Evolutionary conservation across 2,329 filamentous ascomycete genomes (phyloP).

Genomic region (Xylogone sp.): DNA sequence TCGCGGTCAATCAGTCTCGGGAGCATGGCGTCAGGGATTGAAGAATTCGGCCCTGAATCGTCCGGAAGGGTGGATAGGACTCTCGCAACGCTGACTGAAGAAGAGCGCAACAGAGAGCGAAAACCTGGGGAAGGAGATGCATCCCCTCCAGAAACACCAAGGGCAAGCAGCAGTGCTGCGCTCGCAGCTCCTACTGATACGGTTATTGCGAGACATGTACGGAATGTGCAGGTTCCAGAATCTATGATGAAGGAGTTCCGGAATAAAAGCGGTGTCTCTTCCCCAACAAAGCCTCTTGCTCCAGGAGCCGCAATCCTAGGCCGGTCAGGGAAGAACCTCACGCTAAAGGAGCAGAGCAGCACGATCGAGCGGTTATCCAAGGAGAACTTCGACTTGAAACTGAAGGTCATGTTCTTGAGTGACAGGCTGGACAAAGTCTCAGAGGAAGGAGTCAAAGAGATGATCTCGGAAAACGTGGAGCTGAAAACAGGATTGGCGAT

Average conservation of each 20-base stretch:
- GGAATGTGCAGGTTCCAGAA: slow-evolving; percentile 86
- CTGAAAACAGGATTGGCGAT: slow-evolving; percentile 87
- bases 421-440: slow-evolving; percentile 90
- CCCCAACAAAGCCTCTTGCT: slow-evolving; percentile 47
- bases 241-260: slow-evolving; percentile 84
- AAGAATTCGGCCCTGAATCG: slow-evolving; percentile 40
- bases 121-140: slow-evolving; percentile 43
- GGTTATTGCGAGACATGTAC: slow-evolving; percentile 80
- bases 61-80: slow-evolving; percentile 36
- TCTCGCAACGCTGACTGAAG: slow-evolving; percentile 57
- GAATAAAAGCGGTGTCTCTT: slow-evolving; percentile 64
- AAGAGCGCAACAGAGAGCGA: slow-evolving; percentile 42
- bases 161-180: slow-evolving; percentile 44
- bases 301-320: slow-evolving; percentile 46
- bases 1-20: slow-evolving; percentile 81
- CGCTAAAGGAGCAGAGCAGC: slow-evolving; percentile 94
- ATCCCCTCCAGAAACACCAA: slow-evolving; percentile 66
- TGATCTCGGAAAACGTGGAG: slow-evolving; percentile 97
- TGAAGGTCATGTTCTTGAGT: slow-evolving; percentile 96
- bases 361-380: slow-evolving; percentile 96
- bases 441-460: slow-evolving; percentile 94
- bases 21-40: slow-evolving; percentile 76
- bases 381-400: slow-evolving; percentile 96
- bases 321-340: slow-evolving; percentile 67
- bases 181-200: slow-evolving; percentile 76